phyloP scores from a whole-genome alignment of 495 filamentous ascomycete species.

The Penicillium mononematosum region DNA sequence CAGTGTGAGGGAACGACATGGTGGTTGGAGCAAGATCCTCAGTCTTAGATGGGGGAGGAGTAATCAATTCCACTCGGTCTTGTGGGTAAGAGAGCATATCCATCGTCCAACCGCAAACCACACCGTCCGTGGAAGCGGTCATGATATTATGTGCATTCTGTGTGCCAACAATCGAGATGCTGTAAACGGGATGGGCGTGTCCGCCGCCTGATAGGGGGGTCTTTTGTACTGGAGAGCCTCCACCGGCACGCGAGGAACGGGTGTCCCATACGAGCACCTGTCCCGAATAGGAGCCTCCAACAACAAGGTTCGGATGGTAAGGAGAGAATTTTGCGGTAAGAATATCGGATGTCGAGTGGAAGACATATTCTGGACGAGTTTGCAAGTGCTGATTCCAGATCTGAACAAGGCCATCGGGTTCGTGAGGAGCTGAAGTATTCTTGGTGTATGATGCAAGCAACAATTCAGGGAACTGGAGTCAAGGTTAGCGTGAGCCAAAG shows the following conservation, averaged over 20 bases:
- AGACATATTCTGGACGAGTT: slow-evolving; percentile 90
- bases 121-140: slow-evolving; percentile 91
- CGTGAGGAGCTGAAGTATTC: slow-evolving; percentile 90
- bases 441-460: slow-evolving; percentile 94
- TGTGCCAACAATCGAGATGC: slow-evolving; percentile 90
- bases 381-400: slow-evolving; percentile 97
- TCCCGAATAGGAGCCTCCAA: slow-evolving; percentile 92
- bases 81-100: slow-evolving; percentile 97
- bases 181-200: slow-evolving; percentile 96
- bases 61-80: slow-evolving; percentile 81
- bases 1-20: slow-evolving; percentile 92
- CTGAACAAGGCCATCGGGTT: slow-evolving; percentile 90
- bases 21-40: slow-evolving; percentile 95
- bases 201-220: slow-evolving; percentile 88
- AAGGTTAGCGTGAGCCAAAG: slow-evolving; percentile 18
- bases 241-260: slow-evolving; percentile 60
- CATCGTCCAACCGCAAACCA: slow-evolving; percentile 92
- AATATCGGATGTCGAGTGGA: slow-evolving; percentile 94
- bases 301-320: slow-evolving; percentile 92
- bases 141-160: slow-evolving; percentile 99
- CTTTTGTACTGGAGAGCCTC: slow-evolving; percentile 86
- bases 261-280: slow-evolving; percentile 99
- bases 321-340: slow-evolving; percentile 94
- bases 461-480: slow-evolving; percentile 74
- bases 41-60: slow-evolving; percentile 83